Evolutionary conservation across 2,329 filamentous ascomycete species (phyloP).

Genomic region (Sclerotinia minor): DNA sequence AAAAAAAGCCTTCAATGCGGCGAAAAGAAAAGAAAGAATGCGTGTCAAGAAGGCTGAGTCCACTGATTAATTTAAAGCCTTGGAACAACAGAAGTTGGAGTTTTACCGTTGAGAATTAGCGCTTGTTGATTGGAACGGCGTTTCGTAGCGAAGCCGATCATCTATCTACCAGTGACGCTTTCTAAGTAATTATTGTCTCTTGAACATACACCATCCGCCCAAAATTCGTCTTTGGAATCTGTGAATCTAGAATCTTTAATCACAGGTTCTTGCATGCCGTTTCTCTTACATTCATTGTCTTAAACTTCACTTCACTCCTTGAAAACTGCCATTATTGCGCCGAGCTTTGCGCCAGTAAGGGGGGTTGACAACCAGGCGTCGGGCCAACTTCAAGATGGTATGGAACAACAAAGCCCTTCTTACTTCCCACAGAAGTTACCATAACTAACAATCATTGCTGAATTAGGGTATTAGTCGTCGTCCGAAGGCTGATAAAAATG

Average conservation of each 20-base stretch:
- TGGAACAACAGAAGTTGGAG: background rate
- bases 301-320: background rate
- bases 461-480: conserved; percentile 42
- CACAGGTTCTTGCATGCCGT: conserved; percentile 7
- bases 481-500: conserved; percentile 42
- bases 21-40: background rate
- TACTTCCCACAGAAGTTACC: background rate
- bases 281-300: conserved; percentile 1
- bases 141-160: conserved; percentile 21
- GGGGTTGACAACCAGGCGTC: conserved; percentile 14
- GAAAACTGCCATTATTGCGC: conserved; percentile 3
- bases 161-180: conserved; percentile 21
- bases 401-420: conserved; percentile 24
- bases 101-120: conserved; percentile 19
- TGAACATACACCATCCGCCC: background rate
- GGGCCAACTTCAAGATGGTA: conserved; percentile 37
- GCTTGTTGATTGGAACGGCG: conserved; percentile 15
- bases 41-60: conserved; percentile 20
- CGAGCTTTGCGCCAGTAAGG: conserved; percentile 25
- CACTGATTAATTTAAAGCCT: conserved; percentile 5
- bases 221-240: background rate
- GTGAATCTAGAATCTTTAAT: conserved; percentile 12
- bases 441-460: conserved; percentile 24
- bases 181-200: conserved; percentile 21
- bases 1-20: background rate